Evolutionary conservation across 2,329 filamentous ascomycete genomes (phyloP).

Genomic region (Orbilia oligospora): DNA sequence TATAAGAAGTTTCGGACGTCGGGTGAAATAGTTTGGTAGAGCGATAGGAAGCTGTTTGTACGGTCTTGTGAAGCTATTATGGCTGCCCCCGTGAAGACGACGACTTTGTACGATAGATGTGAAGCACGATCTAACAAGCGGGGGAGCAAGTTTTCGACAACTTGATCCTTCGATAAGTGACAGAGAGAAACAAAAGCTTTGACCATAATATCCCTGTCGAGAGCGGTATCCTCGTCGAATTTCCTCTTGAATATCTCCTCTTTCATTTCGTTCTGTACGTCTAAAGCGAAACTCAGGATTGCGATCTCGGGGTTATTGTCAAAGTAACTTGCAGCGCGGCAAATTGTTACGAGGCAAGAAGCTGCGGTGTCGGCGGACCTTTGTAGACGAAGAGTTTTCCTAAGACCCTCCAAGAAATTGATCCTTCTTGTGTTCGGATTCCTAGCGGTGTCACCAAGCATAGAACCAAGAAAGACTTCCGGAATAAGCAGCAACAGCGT

Average conservation of each 20-base stretch:
- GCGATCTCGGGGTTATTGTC: conserved; percentile 75
- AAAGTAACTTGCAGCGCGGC: conserved; percentile 77
- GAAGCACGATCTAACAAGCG: conserved; percentile 73
- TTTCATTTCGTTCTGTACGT: conserved; percentile 77
- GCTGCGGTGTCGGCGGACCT: conserved; percentile 74
- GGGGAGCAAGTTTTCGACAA: conserved; percentile 73
- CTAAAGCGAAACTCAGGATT: conserved; percentile 77
- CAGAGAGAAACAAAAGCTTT: conserved; percentile 77
- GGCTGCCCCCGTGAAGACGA: conserved; percentile 73
- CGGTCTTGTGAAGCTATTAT: conserved; percentile 65
- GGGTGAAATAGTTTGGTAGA: conserved; percentile 64
- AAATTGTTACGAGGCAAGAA: conserved; percentile 76
- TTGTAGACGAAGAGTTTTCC: conserved; percentile 75
- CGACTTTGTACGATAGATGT: conserved; percentile 75
- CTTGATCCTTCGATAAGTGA: conserved; percentile 75
- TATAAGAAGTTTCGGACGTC: conserved; percentile 64
- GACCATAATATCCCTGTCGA: conserved; percentile 77
- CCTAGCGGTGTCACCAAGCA: conserved; percentile 76
- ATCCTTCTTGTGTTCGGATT: conserved; percentile 77
- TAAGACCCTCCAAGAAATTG: conserved; percentile 75
- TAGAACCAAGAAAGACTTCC: conserved; percentile 79
- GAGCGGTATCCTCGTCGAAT: conserved; percentile 69
- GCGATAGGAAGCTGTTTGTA: conserved; percentile 59
- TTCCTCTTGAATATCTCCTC: conserved; percentile 60
- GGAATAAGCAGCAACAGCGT: conserved; percentile 76